These are phyloP conservation scores for Stropharia rugosoannulata DNA, from an alignment of 768 basidiomycete genomes.

Conservation along the genomic window DNA sequence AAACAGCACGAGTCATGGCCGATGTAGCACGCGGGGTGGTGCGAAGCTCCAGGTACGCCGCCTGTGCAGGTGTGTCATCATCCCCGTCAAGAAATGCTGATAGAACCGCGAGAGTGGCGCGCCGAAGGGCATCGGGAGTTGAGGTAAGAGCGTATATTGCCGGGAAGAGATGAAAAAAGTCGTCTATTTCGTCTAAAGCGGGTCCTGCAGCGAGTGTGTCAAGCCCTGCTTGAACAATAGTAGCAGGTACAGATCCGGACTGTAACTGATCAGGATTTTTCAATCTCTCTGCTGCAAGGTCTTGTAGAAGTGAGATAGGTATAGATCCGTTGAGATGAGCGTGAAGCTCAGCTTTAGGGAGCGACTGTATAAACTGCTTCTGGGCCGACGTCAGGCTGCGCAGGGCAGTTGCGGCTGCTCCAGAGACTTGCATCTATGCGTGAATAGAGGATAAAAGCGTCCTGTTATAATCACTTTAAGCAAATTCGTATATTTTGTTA, in stretches of 20 bases:
- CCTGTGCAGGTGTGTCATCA: constrained; percentile 39
- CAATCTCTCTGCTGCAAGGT: constrained; percentile 51
- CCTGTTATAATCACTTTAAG: background rate
- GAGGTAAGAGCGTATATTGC: constrained; percentile 79
- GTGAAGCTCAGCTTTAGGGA: constrained; percentile 85
- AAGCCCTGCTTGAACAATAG: constrained; percentile 19
- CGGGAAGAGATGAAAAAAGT: constrained; percentile 76
- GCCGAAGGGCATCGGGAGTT: constrained; percentile 49
- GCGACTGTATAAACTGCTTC: constrained; percentile 52
- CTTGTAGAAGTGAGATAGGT: constrained; percentile 60
- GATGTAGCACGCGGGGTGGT: constrained; percentile 66
- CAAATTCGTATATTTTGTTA: no score
- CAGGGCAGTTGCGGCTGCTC: constrained; percentile 52
- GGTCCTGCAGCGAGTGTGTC: constrained; percentile 41
- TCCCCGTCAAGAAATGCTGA: constrained; percentile 53
- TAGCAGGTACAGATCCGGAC: constrained; percentile 24
- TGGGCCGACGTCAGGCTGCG: constrained; percentile 49
- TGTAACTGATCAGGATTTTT: constrained; percentile 19
- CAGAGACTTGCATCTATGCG: constrained; percentile 26
- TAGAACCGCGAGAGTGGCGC: constrained; percentile 67
- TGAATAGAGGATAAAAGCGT: background rate
- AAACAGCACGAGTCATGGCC: constrained; percentile 57
- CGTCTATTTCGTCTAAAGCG: constrained; percentile 52
- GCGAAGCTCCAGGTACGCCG: constrained; percentile 80
- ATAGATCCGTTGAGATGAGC: constrained; percentile 88